Evolutionary conservation across 2,329 filamentous ascomycete species (phyloP).

Genomic region (Cladophialophora yegresii): DNA sequence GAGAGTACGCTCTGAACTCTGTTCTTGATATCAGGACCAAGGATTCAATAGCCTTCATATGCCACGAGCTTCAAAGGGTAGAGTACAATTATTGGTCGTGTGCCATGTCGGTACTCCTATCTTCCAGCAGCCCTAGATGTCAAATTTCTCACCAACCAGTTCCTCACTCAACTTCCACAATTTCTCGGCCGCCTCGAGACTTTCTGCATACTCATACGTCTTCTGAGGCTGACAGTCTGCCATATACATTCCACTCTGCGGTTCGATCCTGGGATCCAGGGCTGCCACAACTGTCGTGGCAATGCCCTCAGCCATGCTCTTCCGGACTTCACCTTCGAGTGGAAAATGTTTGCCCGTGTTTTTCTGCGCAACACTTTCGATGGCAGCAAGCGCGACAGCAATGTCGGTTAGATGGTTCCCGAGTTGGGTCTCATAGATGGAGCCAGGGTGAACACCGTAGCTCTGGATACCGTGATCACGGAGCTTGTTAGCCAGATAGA

Average conservation of each 20-base stretch:
- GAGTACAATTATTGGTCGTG: neutral
- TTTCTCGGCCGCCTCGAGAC: conserved; percentile 37
- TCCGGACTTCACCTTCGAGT: conserved; percentile 33
- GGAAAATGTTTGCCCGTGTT: conserved; percentile 28
- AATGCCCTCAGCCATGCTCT: conserved; percentile 48
- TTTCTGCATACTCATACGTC: conserved; percentile 39
- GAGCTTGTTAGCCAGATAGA: conserved; percentile 42
- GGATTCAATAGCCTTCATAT: neutral
- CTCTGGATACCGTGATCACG: conserved; percentile 40
- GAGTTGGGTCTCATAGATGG: conserved; percentile 22
- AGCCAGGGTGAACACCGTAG: conserved; percentile 49
- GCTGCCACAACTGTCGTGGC: conserved; percentile 49
- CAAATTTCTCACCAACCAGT: conserved; percentile 39
- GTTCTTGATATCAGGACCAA: neutral
- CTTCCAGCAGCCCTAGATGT: conserved; percentile 20
- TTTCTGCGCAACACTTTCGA: conserved; percentile 17
- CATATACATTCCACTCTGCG: conserved; percentile 40
- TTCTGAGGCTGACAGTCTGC: conserved; percentile 42
- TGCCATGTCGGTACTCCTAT: neutral
- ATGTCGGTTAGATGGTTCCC: conserved; percentile 18
- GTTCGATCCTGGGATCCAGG: conserved; percentile 46
- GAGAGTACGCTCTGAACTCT: neutral
- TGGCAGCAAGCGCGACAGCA: conserved; percentile 5
- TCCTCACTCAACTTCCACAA: conserved; percentile 42
- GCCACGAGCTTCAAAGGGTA: neutral